Percentiles rank a stretch among this genome's conserved stretches.
phyloP scores from a whole-genome alignment of 768 basidiomycete genomes.

The Omphalotus guepiniiformis region DNA sequence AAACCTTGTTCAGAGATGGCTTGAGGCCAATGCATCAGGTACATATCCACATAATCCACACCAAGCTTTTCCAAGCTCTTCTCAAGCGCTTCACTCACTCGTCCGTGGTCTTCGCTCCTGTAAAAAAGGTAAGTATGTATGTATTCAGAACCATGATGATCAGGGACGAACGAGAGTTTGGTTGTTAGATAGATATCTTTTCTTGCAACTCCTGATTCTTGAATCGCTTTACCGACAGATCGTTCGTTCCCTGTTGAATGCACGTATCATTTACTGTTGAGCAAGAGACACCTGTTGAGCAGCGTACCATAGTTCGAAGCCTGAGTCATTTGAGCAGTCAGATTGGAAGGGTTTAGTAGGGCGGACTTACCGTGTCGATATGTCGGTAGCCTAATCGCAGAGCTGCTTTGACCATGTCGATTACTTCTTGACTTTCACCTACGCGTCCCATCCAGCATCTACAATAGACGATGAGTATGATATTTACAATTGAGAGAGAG shows the following conservation, averaged over 20 bases:
- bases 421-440: conserved; percentile 23
- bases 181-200: conserved; percentile 37
- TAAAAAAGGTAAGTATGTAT: conserved; percentile 21
- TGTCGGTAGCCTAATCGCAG: conserved; percentile 29
- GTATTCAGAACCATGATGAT: neutral
- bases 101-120: conserved; percentile 30
- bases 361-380: conserved; percentile 28
- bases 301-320: conserved; percentile 9
- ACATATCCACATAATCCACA: conserved; percentile 46
- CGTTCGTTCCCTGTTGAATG: conserved; percentile 28
- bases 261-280: too few relatives aligned
- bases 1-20: conserved; percentile 11
- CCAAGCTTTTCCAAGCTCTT: conserved; percentile 29
- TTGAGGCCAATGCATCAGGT: conserved; percentile 39
- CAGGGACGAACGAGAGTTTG: conserved; percentile 29
- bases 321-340: conserved; percentile 8
- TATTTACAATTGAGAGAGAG: too few relatives aligned
- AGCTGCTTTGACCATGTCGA: conserved; percentile 19
- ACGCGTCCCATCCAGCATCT: conserved; percentile 30
- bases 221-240: conserved; percentile 34
- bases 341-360: neutral
- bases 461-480: neutral
- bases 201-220: conserved; percentile 35
- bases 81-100: conserved; percentile 30
- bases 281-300: neutral